phyloP scores from a whole-genome alignment of 2,329 filamentous ascomycete species.

The Colletotrichum falcatum region DNA sequence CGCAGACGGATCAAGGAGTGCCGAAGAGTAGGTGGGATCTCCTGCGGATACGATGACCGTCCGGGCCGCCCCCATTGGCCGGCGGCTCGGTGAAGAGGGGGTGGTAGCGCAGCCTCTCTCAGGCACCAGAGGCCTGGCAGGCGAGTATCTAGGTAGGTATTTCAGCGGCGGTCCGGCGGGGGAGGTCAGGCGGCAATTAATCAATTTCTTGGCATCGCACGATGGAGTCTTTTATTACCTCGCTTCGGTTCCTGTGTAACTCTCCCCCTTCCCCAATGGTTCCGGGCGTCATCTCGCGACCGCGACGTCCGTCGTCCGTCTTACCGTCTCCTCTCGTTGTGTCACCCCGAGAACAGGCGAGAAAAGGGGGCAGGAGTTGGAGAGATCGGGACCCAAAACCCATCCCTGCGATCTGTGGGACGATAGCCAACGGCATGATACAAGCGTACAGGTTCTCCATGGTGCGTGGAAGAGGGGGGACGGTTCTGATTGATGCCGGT shows the following conservation, averaged over 20 bases:
- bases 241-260: background rate
- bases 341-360: background rate
- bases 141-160: background rate
- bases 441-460: background rate
- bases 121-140: background rate
- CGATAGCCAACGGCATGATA: background rate
- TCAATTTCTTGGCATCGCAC: background rate
- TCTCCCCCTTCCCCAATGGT: no score
- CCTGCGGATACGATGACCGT: background rate
- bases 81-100: background rate
- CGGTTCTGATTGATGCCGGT: no score
- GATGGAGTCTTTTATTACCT: background rate
- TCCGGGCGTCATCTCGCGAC: background rate
- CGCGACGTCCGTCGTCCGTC: background rate
- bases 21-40: background rate
- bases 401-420: background rate
- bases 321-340: background rate
- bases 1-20: no score
- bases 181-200: background rate
- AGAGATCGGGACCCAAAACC: background rate
- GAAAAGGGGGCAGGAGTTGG: background rate
- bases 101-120: background rate
- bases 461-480: background rate
- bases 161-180: background rate
- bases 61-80: constrained; percentile 13